Evolutionary conservation across 169 alveolate genomes (phyloP), one percentile per base, ranked within the genome.

Genomic region (Plasmodium gallinaceum): DNA sequence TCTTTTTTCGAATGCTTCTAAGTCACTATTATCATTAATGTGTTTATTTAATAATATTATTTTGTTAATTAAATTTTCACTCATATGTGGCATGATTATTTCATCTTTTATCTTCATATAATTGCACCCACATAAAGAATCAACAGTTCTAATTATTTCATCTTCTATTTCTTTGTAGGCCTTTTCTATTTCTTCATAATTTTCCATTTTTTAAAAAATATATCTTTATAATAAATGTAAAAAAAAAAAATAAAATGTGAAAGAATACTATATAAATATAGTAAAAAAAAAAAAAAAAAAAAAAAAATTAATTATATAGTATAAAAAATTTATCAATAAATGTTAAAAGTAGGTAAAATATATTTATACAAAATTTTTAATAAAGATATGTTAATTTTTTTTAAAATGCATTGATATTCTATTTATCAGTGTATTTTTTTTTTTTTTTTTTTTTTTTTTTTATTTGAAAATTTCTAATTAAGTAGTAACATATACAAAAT

Each of bases 121-220:
- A 22, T 83, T 70, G 10, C 91, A 24, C 20, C 85, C 91, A 52
- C 91, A 16, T 9, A 83, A 62, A 9, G 42, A n/a, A 16, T 83
- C 85, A 24, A 83, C 69, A 12, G 74, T 83, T 32, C 16, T 83
- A 39, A 83, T 83, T 20, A 83, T 83, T 62, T 83, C 91, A 6
- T 54, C 86, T 20, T 83, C 91, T 42, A 83, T 83, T 61, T 83
- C 91, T 51, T 83, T 83, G 57, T 83, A 83, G 8, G 86, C 74
- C 12, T 43, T 70, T 61, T 83, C 91, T 18, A 83, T 78, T 26
- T 78, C 89, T 65, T 64, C 89, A 58, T 64, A 78, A 52, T 57
- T 60, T 45, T 78, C 89, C 89, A 78, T 78, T 65, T 62, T 76
- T 14, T 39, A 7, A 14, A 37, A 48, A 3, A 18, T 54, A 18